These are phyloP conservation scores for Penicillium macrosclerotiorum DNA, from an alignment of 495 filamentous ascomycete genomes.

Conservation along the genomic window DNA sequence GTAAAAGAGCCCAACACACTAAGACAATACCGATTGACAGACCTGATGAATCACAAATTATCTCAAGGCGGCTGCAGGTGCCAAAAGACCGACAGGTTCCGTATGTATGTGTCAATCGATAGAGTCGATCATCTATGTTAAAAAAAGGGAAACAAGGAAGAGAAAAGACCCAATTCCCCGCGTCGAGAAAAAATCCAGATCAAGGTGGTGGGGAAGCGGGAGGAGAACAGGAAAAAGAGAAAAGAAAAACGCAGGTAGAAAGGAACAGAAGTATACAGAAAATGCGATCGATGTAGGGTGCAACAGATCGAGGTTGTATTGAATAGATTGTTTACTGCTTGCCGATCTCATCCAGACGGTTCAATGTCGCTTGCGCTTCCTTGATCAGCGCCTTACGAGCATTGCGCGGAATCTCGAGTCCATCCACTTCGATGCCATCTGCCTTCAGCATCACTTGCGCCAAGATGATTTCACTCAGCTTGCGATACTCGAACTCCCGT, in stretches of 20 bases:
- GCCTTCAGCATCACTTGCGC: slow-evolving; percentile 80
- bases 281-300: not conserved
- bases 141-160: too few species aligned
- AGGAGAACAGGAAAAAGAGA: slow-evolving; percentile 15
- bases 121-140: slow-evolving; percentile 17
- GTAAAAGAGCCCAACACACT: not conserved
- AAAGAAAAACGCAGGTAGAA: not conserved
- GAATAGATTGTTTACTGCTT: slow-evolving; percentile 21
- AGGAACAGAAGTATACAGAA: slow-evolving; percentile 23
- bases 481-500: slow-evolving; percentile 73
- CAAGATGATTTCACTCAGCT: slow-evolving; percentile 79
- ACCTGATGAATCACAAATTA: slow-evolving; percentile 1
- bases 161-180: slow-evolving; percentile 6
- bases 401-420: slow-evolving; percentile 59
- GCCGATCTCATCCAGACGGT: slow-evolving; percentile 54
- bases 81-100: not conserved
- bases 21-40: not conserved
- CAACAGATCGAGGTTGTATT: slow-evolving; percentile 6
- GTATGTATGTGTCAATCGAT: not conserved
- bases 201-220: slow-evolving; percentile 11
- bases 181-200: too few species aligned
- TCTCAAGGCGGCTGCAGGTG: not conserved
- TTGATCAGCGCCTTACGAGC: slow-evolving; percentile 73
- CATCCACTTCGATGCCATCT: slow-evolving; percentile 75
- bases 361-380: slow-evolving; percentile 66